Conservation (phyloP, 345 rosid species). For the Gossypium anomalum region DNA sequence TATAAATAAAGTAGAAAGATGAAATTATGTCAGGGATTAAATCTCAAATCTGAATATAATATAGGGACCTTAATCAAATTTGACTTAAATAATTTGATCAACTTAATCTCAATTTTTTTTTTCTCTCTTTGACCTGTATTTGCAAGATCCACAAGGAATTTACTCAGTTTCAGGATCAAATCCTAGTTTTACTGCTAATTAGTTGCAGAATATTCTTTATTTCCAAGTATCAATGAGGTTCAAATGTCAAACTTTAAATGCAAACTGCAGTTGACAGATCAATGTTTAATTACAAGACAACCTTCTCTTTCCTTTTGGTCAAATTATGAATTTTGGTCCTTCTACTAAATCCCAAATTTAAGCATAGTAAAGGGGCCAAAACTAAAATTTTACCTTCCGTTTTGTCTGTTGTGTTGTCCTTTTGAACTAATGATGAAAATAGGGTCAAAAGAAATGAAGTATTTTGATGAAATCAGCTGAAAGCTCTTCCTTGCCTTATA, state of each 20-base stretch:
- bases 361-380: too few species aligned
- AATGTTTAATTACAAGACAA: background rate
- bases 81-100: too few species aligned
- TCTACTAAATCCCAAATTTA: too few species aligned
- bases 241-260: background rate
- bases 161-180: background rate
- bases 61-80: background rate
- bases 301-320: background rate
- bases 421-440: background rate
- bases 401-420: background rate
- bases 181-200: background rate
- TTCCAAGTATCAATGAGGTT: background rate
- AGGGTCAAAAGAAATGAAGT: background rate
- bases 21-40: too few species aligned
- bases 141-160: background rate
- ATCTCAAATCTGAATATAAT: background rate
- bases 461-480: slow-evolving; percentile 5
- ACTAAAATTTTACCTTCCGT: background rate
- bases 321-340: too few species aligned
- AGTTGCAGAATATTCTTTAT: background rate
- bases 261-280: background rate
- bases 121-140: too few species aligned
- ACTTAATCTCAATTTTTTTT: too few species aligned
- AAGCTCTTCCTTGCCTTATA: background rate
- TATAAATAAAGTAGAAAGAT: too few species aligned